Base-by-base conservation (phyloP, 2,329 filamentous ascomycete genomes). In the Sclerotinia borealis region DNA sequence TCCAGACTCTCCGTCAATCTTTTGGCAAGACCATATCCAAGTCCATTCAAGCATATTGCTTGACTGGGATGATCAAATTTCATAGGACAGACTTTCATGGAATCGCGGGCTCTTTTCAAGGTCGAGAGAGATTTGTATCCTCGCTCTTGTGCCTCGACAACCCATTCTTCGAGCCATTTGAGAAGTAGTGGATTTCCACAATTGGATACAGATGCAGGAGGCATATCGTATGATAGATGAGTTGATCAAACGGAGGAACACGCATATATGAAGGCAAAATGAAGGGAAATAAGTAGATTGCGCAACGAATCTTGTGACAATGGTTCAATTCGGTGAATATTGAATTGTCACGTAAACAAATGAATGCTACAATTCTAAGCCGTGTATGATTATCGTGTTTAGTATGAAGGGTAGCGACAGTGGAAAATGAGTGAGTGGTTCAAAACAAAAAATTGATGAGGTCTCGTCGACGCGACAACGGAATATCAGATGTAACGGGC, bases 91-190 rank as follows among this genome's bases (percentile, higher is more conserved):
- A 84, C 84, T 75, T 87, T 90, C 74, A 95, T 83, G 2, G 90
- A 89, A 64, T 91, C 83, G 71, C 91, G 91, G 1, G 91, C 91
- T 69, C 88, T 85, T 19, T 45, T 55, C 5, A 62, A 11, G 19
- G 50, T 48, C 2, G 50, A 31, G 25, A 62, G 60, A 34, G 50
- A 56, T 67, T 85, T 89, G 75, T 92, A 93, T 27, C 88, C 88
- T 73, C 91, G 92, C 22, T 91, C 85, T 55, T 83, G 81, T 15
- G 89, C 90, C 47, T 83, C 74, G 50, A 92, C 88, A 56, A 89
- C 82, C 88, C 88, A 92, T 78, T 92, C 89, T 71, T 90, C 87
- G 58, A 93, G 85, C 86, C 89, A 93, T 67, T 78, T 77, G 13
- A 93, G 80, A 10, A 92, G 80, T 47, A 91, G 79, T 6, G 90